These are phyloP conservation scores for Claviceps sp. DNA, from an alignment of 2,329 filamentous ascomycete species.

Conservation along the genomic window DNA sequence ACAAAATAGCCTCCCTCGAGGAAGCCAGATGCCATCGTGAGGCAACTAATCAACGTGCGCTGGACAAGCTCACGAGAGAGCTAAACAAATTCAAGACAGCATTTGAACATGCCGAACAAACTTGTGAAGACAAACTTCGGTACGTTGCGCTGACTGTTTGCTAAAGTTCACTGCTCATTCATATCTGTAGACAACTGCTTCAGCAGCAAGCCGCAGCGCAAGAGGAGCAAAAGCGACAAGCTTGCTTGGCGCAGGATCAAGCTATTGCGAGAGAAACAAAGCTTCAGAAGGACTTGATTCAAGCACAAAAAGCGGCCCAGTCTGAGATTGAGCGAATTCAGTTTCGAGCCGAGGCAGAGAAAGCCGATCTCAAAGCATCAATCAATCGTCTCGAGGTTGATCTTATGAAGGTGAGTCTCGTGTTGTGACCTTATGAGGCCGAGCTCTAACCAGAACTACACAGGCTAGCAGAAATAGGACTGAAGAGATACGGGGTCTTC, in stretches of 20 bases:
- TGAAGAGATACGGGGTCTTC: constrained; percentile 44
- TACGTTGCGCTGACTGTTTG: constrained; percentile 19
- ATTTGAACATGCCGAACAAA: constrained; percentile 12
- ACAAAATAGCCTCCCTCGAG: constrained; percentile 32
- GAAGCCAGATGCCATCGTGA: constrained; percentile 57
- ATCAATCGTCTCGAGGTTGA: constrained; percentile 50
- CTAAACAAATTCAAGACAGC: constrained; percentile 18
- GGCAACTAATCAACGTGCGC: constrained; percentile 54
- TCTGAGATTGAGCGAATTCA: constrained; percentile 35
- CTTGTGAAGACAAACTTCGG: constrained; percentile 35
- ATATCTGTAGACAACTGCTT: not conserved
- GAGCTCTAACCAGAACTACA: not conserved
- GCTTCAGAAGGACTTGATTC: constrained; percentile 25
- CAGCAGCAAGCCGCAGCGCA: constrained; percentile 16
- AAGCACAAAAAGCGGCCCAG: constrained; percentile 33
- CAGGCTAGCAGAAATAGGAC: constrained; percentile 46
- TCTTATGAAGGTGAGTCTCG: constrained; percentile 38
- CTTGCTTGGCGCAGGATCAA: constrained; percentile 9
- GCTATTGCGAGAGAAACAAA: constrained; percentile 13
- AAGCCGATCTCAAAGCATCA: constrained; percentile 47
- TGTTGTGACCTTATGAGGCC: not conserved
- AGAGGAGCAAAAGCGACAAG: constrained; percentile 12
- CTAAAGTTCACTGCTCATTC: not conserved
- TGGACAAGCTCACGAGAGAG: constrained; percentile 33
- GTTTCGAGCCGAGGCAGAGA: constrained; percentile 43